These are phyloP conservation scores for Clathrus columnatus DNA, from an alignment of 768 basidiomycete genomes.

Conservation along the genomic window DNA sequence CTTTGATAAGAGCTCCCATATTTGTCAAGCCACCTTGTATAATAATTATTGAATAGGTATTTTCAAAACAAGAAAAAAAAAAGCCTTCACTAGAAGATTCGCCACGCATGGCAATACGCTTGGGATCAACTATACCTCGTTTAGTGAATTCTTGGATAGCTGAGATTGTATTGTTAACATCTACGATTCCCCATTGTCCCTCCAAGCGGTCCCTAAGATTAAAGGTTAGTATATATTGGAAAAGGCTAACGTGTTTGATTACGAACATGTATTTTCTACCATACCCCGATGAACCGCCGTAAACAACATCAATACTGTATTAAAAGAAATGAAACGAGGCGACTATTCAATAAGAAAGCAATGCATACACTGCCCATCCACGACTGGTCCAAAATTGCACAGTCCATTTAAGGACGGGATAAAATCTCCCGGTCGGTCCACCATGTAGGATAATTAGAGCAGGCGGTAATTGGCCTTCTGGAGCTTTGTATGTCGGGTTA, in stretches of 20 bases:
- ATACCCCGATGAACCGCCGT: constrained; percentile 67
- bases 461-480: constrained; percentile 51
- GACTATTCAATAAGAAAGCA: background rate
- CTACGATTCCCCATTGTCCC: constrained; percentile 65
- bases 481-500: constrained; percentile 47
- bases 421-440: constrained; percentile 49
- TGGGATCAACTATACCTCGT: constrained; percentile 43
- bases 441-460: constrained; percentile 60
- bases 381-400: constrained; percentile 60
- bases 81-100: constrained; percentile 46
- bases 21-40: constrained; percentile 68
- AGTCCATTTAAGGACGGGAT: constrained; percentile 43
- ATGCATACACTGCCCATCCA: constrained; percentile 59
- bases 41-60: too few relatives aligned
- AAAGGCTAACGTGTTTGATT: too few relatives aligned
- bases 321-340: too few relatives aligned
- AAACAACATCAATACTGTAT: constrained; percentile 70
- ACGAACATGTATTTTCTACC: constrained; percentile 37
- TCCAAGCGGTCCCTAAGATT: constrained; percentile 45
- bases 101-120: constrained; percentile 62
- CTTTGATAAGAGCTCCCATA: constrained; percentile 32
- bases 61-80: too few relatives aligned
- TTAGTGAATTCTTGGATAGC: constrained; percentile 38
- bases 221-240: background rate
- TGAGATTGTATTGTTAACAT: constrained; percentile 55